phyloP scores from a whole-genome alignment of 352 stramenopile genomes.

The Phytophthora cryptogea region DNA sequence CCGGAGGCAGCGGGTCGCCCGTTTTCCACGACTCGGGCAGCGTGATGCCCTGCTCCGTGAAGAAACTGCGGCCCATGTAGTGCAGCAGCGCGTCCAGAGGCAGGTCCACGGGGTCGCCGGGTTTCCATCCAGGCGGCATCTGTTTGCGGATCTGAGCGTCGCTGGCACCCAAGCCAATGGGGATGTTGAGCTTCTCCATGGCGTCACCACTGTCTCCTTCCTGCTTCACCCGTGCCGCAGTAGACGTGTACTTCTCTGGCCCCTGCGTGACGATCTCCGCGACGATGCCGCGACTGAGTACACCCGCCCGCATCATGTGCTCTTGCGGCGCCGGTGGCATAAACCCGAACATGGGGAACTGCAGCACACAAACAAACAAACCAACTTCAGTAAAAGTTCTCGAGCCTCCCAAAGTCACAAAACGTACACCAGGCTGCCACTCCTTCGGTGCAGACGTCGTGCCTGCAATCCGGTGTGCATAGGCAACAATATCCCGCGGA shows the following conservation, averaged over 20 bases:
- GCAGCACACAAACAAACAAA: slow-evolving; percentile 4
- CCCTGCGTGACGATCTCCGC: slow-evolving; percentile 81
- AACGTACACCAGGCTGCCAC: slow-evolving; percentile 75
- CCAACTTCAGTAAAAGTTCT: not conserved
- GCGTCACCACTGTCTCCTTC: slow-evolving; percentile 24
- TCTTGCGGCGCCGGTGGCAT: slow-evolving; percentile 82
- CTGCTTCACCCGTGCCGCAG: slow-evolving; percentile 37
- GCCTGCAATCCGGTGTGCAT: slow-evolving; percentile 80
- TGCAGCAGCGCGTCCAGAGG: slow-evolving; percentile 77
- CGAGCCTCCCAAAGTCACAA: not conserved
- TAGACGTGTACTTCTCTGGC: slow-evolving; percentile 67
- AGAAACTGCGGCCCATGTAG: slow-evolving; percentile 81
- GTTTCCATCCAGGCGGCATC: slow-evolving; percentile 81
- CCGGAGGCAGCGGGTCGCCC: slow-evolving; percentile 63
- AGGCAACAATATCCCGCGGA: slow-evolving; percentile 72
- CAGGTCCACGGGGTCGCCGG: slow-evolving; percentile 78
- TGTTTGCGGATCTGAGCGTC: slow-evolving; percentile 78
- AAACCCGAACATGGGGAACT: slow-evolving; percentile 90
- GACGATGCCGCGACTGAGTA: slow-evolving; percentile 81
- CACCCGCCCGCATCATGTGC: slow-evolving; percentile 86
- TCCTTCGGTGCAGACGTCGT: slow-evolving; percentile 76
- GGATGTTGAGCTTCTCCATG: slow-evolving; percentile 60
- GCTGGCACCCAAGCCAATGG: slow-evolving; percentile 68
- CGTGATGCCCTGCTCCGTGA: slow-evolving; percentile 74
- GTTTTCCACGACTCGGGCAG: slow-evolving; percentile 75